Evolutionary conservation across 2,329 filamentous ascomycete genomes (phyloP), one percentile per base, ranked within the genome.

Genomic region (Ophiostoma australiae): DNA sequence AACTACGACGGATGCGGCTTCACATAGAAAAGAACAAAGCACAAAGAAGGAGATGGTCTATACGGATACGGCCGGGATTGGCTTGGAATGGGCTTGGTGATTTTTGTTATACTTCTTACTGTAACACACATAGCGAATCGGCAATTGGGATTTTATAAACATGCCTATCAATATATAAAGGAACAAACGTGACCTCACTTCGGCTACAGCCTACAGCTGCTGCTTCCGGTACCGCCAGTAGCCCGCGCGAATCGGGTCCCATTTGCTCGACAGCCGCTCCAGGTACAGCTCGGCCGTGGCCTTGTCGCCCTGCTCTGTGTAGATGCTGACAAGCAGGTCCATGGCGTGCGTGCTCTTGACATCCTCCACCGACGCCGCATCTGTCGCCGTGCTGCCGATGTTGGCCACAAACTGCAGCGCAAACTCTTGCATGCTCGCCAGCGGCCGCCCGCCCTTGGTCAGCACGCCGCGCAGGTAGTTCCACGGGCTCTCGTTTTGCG

Each of bases 401-500:
- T 82, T 79, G 72, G 79, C 79, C 0, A 81, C 83, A 76, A 88
- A 88, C 31, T 82, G 80, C 75, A 79, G 79, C 0, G 81, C 83
- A 76, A 89, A 89, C 20, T 77, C 81, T 72, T 82, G 81, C 6
- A 84, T 79, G 1, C 77, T 80, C 1, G 74, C 78, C 37, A 89
- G 76, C 68, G 80, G 76, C 39, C 89, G 79, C 0, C 84, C 88
- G 0, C 87, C 88, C 76, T 92, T 91, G 72, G 85, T 84, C 72
- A 96, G 79, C 67, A 93, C 88, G 3, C 92, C 95, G 41, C 89
- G 84, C 17, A 97, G 83, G 80, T 97, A 99, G 79, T 93, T 95
- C 95, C 95, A 99, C 1, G 93, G 87, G 75, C 91, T 94, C 79
- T 93, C 91, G 80, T 98, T 99, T 84, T 98, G 94, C 66, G 95